A percentile compares a stretch with the other conserved stretches of the same genome.
Conservation (phyloP, 495 filamentous ascomycete species). For the Melanomma pulvis-pyrius region DNA sequence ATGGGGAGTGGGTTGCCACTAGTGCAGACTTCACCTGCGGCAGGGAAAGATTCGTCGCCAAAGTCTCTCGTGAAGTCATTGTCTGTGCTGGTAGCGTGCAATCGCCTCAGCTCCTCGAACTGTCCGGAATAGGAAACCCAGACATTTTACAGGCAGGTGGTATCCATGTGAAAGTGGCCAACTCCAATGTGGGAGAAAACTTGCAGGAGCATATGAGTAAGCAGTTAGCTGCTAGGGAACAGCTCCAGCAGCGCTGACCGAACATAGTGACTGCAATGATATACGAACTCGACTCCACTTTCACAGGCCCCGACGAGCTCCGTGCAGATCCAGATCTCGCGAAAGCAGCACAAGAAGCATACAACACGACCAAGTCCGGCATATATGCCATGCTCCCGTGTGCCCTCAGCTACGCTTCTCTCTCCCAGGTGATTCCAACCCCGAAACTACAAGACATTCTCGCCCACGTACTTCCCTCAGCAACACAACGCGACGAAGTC, state of each 20-base stretch:
- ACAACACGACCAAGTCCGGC: conserved; percentile 42
- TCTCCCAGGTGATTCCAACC: conserved; percentile 44
- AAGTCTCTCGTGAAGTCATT: conserved; percentile 60
- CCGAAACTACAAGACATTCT: conserved; percentile 22
- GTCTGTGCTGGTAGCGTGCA: conserved; percentile 60
- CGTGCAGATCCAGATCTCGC: conserved; percentile 41
- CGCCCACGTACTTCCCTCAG: background rate
- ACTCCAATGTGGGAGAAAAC: conserved; percentile 41
- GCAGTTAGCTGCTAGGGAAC: conserved; percentile 48
- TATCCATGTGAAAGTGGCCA: conserved; percentile 52
- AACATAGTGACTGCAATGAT: conserved; percentile 47
- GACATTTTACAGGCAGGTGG: conserved; percentile 47
- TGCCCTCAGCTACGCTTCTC: conserved; percentile 53
- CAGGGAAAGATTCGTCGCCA: conserved; percentile 39
- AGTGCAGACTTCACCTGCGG: conserved; percentile 34
- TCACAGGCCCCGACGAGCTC: conserved; percentile 50
- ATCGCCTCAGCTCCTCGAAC: conserved; percentile 59
- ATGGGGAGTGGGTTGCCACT: conserved; percentile 43
- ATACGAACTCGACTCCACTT: conserved; percentile 51
- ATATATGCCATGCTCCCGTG: conserved; percentile 47
- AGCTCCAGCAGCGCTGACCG: conserved; percentile 34
- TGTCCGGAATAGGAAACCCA: conserved; percentile 57
- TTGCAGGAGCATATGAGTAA: conserved; percentile 19
- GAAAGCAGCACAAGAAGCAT: conserved; percentile 37
- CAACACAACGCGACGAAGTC: conserved; percentile 27